phyloP scores from a whole-genome alignment of 2,329 filamentous ascomycete species.

The Fusarium tuaranense region DNA sequence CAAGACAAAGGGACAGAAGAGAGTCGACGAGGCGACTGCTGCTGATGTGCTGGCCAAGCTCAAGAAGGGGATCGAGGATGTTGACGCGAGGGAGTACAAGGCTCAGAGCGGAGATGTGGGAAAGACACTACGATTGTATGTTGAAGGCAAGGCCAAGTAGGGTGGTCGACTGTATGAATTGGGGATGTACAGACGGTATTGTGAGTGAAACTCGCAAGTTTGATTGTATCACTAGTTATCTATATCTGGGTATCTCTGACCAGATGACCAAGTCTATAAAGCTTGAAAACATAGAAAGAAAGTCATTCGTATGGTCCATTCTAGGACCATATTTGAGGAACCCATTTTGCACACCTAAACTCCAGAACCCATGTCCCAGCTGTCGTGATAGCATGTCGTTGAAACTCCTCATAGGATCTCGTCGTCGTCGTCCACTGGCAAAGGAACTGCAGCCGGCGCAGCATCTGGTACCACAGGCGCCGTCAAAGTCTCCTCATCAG shows the following conservation, averaged over 20 bases:
- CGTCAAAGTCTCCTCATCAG: constrained; percentile 9
- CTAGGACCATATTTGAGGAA: constrained; percentile 23
- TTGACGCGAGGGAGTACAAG: constrained; percentile 59
- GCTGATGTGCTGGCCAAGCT: constrained; percentile 63
- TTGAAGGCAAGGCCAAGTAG: constrained; percentile 51
- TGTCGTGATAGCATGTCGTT: constrained; percentile 2
- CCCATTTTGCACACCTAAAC: constrained; percentile 45
- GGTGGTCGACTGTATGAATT: neutral
- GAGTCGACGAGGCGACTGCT: constrained; percentile 71
- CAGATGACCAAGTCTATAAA: constrained; percentile 34
- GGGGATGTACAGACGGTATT: neutral
- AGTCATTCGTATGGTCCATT: constrained; percentile 31
- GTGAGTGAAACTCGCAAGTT: neutral
- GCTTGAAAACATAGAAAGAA: constrained; percentile 21
- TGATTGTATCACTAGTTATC: constrained; percentile 34
- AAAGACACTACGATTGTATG: constrained; percentile 56
- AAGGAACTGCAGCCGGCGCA: constrained; percentile 12
- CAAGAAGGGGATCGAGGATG: constrained; percentile 48
- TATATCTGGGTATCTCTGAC: constrained; percentile 38
- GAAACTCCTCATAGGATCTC: neutral
- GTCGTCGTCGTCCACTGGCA: constrained; percentile 45
- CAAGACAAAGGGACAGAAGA: constrained; percentile 70
- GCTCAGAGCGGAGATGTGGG: constrained; percentile 58
- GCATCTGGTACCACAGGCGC: constrained; percentile 6
- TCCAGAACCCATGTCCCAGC: constrained; percentile 21